phyloP scores from a whole-genome alignment of 768 basidiomycete genomes.

The Hericium alpestre region DNA sequence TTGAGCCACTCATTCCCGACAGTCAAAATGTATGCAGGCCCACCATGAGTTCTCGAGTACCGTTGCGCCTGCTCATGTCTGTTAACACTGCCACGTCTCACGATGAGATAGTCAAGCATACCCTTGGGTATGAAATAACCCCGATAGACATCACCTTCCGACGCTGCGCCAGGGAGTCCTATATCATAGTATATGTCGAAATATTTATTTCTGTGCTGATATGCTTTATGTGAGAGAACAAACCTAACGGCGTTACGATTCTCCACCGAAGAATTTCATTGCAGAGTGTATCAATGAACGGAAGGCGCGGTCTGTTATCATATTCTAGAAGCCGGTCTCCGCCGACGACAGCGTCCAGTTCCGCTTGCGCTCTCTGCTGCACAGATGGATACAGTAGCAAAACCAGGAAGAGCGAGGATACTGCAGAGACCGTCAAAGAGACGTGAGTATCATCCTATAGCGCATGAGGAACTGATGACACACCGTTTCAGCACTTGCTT shows the following conservation, averaged over 20 bases:
- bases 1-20: neutral
- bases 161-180: neutral
- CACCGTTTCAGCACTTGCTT: neutral
- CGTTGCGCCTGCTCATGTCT: neutral
- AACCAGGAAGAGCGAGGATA: constrained; percentile 11
- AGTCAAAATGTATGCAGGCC: neutral
- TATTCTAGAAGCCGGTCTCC: constrained; percentile 17
- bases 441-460: neutral
- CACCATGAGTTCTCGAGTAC: neutral
- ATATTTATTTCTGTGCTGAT: no score
- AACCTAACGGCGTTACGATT: constrained; percentile 5
- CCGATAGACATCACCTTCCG: neutral
- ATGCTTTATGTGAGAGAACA: neutral
- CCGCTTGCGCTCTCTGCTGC: constrained; percentile 16
- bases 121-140: neutral
- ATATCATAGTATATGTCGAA: no score
- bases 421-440: neutral
- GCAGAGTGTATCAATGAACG: constrained; percentile 18
- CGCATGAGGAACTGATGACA: neutral
- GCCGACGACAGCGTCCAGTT: constrained; percentile 18
- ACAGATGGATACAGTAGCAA: constrained; percentile 20
- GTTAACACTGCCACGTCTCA: neutral
- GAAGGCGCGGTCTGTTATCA: constrained; percentile 15
- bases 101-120: neutral
- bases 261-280: constrained; percentile 19